Base-by-base conservation (phyloP, 805 yeast species). In the Wickerhamomyces canadensis region DNA sequence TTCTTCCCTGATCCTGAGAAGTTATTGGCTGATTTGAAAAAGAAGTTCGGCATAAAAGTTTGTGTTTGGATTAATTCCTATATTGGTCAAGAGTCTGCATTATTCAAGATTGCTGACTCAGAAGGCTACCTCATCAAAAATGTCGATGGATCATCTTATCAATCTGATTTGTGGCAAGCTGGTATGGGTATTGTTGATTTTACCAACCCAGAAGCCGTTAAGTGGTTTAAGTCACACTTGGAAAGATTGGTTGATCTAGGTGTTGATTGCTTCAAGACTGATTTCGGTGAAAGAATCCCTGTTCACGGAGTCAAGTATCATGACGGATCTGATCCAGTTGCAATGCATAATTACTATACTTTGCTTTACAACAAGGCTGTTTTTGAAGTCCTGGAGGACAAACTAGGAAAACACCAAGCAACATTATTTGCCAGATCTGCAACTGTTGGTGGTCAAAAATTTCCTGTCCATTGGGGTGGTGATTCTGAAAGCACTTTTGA, bases 1-100 rank as follows among this genome's bases (percentile, higher is more conserved):
- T 43, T 41, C 40, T 48, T 48, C 43, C 50, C 49, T 27, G 44
- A 48, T 19, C 52, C 52, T 15, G 33, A 33, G 29, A 25, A 37
- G 27, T 41, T 45, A 45, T 36, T 65, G 14, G 51, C 56, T 24
- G 60, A 61, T 33, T 40, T 65, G 39, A 59, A 60, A 37, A 55
- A 57, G 37, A 62, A 61, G 34, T 65, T 57, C 32, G 68, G 67
- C 33, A 51, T 61, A 18, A 64, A 62, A 8, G 51, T 65, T 15
- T 45, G 52, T 39, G 49, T 48, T 17, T 48, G 52, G 52, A 45
- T 48, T 31, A 48, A 48, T 36, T 35, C 50, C 2, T 48, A 48
- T 35, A 46, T 48, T 27, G 52, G 39, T 6, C 52, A 48, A 28
- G 52, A 48, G 33, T 43, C 50, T 8, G 10, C 30, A 4, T 14